Percentiles rank a stretch among this genome's conserved stretches.
phyloP scores from a whole-genome alignment of 306 rosid genomes.

The Gleditsia sinensis region DNA sequence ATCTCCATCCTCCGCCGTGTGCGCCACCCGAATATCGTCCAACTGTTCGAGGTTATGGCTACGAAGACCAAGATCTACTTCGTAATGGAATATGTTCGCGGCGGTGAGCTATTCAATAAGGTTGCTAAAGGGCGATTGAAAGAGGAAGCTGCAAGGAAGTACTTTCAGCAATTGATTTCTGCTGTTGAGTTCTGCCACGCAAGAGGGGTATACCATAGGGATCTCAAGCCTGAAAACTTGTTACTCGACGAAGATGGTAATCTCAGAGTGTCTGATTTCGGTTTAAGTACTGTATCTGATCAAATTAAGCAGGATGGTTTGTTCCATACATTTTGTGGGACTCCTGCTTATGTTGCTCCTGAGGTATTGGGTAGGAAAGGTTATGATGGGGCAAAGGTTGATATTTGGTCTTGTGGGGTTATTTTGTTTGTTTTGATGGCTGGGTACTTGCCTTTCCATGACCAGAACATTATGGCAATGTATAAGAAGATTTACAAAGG shows the following conservation, averaged over 20 bases:
- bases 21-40: constrained; percentile 92
- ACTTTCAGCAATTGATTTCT: constrained; percentile 83
- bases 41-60: constrained; percentile 94
- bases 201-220: constrained; percentile 85
- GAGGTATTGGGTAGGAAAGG: constrained; percentile 86
- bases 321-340: constrained; percentile 93
- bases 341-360: constrained; percentile 96
- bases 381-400: constrained; percentile 84
- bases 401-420: constrained; percentile 94
- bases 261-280: constrained; percentile 87
- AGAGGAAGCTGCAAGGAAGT: constrained; percentile 76
- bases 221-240: constrained; percentile 84
- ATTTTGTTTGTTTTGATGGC: constrained; percentile 89
- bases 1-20: constrained; percentile 97
- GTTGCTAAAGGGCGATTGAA: constrained; percentile 87
- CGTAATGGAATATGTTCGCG: constrained; percentile 91
- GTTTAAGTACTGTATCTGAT: constrained; percentile 84
- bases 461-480: constrained; percentile 89
- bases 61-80: constrained; percentile 90
- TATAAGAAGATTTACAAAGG: constrained; percentile 89
- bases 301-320: constrained; percentile 87
- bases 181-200: constrained; percentile 92
- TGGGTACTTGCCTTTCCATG: constrained; percentile 88
- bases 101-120: constrained; percentile 95
- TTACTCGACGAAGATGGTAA: constrained; percentile 78